A percentile compares a stretch with the other conserved stretches of the same genome.
Evolutionary conservation across 805 yeast species (phyloP).

Genomic region (Candida chauliodis): DNA sequence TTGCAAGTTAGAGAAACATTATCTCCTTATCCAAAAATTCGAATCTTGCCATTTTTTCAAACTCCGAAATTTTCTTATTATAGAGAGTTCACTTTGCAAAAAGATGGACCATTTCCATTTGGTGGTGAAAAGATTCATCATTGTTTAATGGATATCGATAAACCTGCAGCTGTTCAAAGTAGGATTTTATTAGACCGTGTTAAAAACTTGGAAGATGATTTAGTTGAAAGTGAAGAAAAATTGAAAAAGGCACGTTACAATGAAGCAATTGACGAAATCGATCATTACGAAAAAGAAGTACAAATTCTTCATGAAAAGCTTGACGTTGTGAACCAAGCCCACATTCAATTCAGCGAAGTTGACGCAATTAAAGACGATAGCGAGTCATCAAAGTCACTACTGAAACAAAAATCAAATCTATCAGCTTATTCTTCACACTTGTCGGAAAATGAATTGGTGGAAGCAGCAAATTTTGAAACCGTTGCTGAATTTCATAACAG

Average conservation of each 20-base stretch:
- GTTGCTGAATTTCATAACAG: slow-evolving; percentile 54
- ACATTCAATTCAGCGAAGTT: slow-evolving; percentile 19
- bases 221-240: slow-evolving; percentile 23
- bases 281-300: slow-evolving; percentile 10
- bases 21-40: slow-evolving; percentile 40
- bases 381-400: slow-evolving; percentile 5
- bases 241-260: slow-evolving; percentile 16
- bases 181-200: slow-evolving; percentile 31
- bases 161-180: slow-evolving; percentile 55
- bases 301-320: slow-evolving; percentile 17
- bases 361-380: background rate
- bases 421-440: slow-evolving; percentile 30
- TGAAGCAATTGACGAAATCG: slow-evolving; percentile 8
- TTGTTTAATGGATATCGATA: slow-evolving; percentile 53
- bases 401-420: slow-evolving; percentile 15
- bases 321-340: slow-evolving; percentile 22
- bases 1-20: slow-evolving; percentile 48
- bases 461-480: slow-evolving; percentile 18
- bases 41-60: slow-evolving; percentile 43
- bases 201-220: slow-evolving; percentile 20
- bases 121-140: slow-evolving; percentile 61
- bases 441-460: slow-evolving; percentile 22
- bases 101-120: slow-evolving; percentile 52
- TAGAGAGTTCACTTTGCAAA: slow-evolving; percentile 46
- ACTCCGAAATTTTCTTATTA: slow-evolving; percentile 63